Conservation (phyloP, 805 yeast genomes). For the Ascoidea tarda region DNA sequence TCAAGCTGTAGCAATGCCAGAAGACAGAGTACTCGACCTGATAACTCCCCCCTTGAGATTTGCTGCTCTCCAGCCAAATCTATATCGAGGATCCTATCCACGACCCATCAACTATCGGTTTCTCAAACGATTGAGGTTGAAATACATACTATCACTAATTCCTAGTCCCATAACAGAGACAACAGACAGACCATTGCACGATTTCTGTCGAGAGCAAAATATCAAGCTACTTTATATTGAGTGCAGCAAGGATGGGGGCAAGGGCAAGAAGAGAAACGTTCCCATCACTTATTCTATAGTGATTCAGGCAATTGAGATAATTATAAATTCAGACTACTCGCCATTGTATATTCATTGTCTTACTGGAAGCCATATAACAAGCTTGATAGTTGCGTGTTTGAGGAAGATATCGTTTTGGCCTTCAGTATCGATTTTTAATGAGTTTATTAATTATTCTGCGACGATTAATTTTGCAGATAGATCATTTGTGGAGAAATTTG, state of each 20-base stretch:
- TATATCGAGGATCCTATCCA: slow-evolving; percentile 84
- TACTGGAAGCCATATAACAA: slow-evolving; percentile 81
- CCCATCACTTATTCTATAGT: slow-evolving; percentile 62
- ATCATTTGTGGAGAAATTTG: slow-evolving; percentile 67
- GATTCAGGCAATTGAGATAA: slow-evolving; percentile 39
- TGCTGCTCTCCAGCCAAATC: slow-evolving; percentile 49
- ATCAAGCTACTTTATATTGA: slow-evolving; percentile 58
- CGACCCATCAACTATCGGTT: slow-evolving; percentile 59
- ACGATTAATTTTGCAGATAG: slow-evolving; percentile 75
- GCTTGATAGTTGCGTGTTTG: slow-evolving; percentile 74
- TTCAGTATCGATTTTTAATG: slow-evolving; percentile 73
- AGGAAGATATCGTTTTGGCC: slow-evolving; percentile 82
- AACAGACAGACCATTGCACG: slow-evolving; percentile 33
- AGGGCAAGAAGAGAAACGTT: slow-evolving; percentile 66
- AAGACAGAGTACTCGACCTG: slow-evolving; percentile 1
- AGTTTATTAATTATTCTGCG: slow-evolving; percentile 64
- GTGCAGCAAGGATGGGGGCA: slow-evolving; percentile 48
- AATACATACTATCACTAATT: slow-evolving; percentile 64
- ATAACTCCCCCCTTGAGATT: slow-evolving; percentile 71
- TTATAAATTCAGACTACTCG: slow-evolving; percentile 42
- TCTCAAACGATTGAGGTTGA: slow-evolving; percentile 47
- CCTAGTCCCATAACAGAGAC: slow-evolving; percentile 54
- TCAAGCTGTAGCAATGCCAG: not conserved
- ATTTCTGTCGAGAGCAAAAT: slow-evolving; percentile 37
- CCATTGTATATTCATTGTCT: slow-evolving; percentile 80